Evolutionary conservation across 306 rosid genomes (phyloP).

Genomic region (Herpetospermum pedunculosum): DNA sequence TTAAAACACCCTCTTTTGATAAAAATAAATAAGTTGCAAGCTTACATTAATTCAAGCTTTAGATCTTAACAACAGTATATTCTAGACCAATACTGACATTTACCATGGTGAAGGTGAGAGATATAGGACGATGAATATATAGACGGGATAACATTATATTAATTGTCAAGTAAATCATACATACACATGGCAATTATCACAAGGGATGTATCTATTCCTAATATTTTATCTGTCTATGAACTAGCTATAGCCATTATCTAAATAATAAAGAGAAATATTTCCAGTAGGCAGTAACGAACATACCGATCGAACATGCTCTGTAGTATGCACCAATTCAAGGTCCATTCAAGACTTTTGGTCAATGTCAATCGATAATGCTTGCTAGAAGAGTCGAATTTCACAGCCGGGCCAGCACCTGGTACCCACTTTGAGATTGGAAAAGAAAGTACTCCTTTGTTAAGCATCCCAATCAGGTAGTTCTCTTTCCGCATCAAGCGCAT

Average conservation of each 20-base stretch:
- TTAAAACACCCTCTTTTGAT: neutral
- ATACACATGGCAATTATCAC: neutral
- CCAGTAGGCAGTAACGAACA: conserved; percentile 15
- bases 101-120: neutral
- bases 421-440: conserved; percentile 84
- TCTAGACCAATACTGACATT: neutral
- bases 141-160: neutral
- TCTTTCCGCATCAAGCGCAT: conserved; percentile 98
- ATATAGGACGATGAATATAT: neutral
- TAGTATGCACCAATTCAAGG: conserved; percentile 90
- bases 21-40: neutral
- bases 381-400: conserved; percentile 41
- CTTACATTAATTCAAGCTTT: neutral
- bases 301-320: conserved; percentile 99
- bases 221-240: neutral
- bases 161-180: neutral
- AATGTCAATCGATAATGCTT: conserved; percentile 40
- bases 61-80: neutral
- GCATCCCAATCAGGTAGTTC: conserved; percentile 88
- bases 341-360: conserved; percentile 91
- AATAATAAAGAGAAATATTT: neutral
- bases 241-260: neutral
- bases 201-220: neutral
- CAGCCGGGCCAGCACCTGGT: conserved; percentile 79
- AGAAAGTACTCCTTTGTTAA: conserved; percentile 87